phyloP scores from a whole-genome alignment of 257 asterid genomes.

The Gynochthodes officinalis region DNA sequence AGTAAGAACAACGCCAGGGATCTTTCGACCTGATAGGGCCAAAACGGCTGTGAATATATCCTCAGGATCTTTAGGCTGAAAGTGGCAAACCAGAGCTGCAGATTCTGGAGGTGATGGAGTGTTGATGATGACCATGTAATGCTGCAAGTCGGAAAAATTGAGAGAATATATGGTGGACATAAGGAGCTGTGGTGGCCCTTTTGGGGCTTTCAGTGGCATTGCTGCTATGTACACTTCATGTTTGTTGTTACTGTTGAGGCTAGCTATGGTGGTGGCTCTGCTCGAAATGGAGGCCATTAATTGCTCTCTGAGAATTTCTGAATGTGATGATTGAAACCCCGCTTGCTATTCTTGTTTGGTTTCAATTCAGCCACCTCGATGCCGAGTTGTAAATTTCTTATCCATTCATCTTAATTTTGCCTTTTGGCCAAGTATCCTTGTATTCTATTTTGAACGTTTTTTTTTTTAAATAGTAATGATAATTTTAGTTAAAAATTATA shows the following conservation, averaged over 20 bases:
- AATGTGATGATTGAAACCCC: not conserved
- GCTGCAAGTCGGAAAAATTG: constrained; percentile 52
- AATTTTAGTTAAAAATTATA: too few relatives aligned
- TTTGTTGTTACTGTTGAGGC: constrained; percentile 21
- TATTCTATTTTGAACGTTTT: too few relatives aligned
- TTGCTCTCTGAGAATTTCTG: not conserved
- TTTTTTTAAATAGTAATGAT: too few relatives aligned
- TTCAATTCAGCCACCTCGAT: not conserved
- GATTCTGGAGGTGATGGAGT: constrained; percentile 16
- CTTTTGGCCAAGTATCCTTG: too few relatives aligned
- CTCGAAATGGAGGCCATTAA: constrained; percentile 15
- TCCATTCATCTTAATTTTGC: too few relatives aligned
- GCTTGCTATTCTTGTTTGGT: not conserved
- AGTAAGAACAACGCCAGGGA: constrained; percentile 51
- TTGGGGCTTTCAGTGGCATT: constrained; percentile 52
- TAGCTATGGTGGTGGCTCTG: not conserved
- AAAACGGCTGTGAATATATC: constrained; percentile 50
- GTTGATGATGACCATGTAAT: constrained; percentile 73
- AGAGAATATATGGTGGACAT: constrained; percentile 62
- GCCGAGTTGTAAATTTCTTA: not conserved
- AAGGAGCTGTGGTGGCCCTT: constrained; percentile 58
- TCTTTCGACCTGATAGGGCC: constrained; percentile 55
- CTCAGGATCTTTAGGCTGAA: constrained; percentile 83
- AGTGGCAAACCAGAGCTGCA: constrained; percentile 56
- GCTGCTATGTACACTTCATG: constrained; percentile 73